Evolutionary conservation across 805 yeast genomes (phyloP).

Genomic region (Blastobotrys terrestris): DNA sequence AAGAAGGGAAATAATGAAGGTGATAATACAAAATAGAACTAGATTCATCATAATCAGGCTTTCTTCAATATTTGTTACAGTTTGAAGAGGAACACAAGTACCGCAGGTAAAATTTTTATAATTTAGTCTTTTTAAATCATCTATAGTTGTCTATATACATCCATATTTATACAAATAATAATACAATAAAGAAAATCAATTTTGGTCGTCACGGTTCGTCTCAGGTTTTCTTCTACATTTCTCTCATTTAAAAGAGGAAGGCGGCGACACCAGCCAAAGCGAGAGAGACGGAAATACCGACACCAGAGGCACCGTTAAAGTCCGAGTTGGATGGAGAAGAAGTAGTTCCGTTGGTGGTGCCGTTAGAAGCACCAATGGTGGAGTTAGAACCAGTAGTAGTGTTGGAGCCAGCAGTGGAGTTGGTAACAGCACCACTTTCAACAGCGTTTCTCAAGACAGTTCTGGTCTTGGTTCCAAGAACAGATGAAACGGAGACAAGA

Average conservation of each 20-base stretch:
- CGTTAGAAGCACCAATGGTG: neutral
- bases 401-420: slow-evolving; percentile 1
- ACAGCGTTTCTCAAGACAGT: neutral
- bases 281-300: slow-evolving; percentile 2
- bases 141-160: neutral
- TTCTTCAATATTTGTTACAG: no score
- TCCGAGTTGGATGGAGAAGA: neutral
- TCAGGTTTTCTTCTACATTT: neutral
- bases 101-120: no score
- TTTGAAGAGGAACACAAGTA: no score
- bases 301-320: neutral
- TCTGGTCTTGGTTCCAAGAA: neutral
- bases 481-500: neutral
- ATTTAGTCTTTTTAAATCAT: no score
- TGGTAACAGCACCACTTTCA: neutral
- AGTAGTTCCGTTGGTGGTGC: slow-evolving; percentile 6
- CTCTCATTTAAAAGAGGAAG: neutral
- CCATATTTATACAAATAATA: neutral
- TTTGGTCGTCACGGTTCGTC: neutral
- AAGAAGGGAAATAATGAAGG: no score
- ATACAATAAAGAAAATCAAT: neutral
- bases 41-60: no score
- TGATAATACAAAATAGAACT: no score
- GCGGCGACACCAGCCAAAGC: neutral
- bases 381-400: slow-evolving; percentile 1